Evolutionary conservation across 345 rosid species (phyloP).

Genomic region (Eucalyptus coolabah): DNA sequence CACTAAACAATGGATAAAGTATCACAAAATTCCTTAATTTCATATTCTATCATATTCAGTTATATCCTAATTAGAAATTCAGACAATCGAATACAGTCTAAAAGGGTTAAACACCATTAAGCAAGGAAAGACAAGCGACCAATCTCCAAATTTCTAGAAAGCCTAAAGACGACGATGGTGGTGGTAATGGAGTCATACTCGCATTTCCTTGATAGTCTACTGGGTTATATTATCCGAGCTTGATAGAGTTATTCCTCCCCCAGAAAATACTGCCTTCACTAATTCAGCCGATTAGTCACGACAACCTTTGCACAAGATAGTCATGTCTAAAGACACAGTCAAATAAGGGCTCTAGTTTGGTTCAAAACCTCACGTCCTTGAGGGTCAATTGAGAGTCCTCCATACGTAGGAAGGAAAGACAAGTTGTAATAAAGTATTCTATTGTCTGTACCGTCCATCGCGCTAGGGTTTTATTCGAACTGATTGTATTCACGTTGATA

Average conservation of each 20-base stretch:
- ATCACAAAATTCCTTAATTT: too few relatives aligned
- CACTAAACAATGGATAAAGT: neutral
- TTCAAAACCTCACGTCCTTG: neutral
- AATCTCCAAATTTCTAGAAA: neutral
- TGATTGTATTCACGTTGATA: neutral
- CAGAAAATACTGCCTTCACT: neutral
- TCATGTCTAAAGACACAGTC: neutral
- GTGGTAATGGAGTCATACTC: neutral
- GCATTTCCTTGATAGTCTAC: neutral
- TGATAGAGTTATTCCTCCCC: neutral
- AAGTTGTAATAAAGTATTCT: neutral
- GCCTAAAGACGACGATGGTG: neutral
- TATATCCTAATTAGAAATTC: neutral
- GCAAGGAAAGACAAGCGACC: neutral
- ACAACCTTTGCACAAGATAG: neutral
- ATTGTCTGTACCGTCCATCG: neutral
- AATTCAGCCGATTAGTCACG: neutral
- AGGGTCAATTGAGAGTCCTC: neutral
- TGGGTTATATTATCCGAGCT: neutral
- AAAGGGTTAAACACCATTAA: neutral
- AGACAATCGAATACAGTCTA: accelerated
- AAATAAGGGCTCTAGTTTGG: neutral
- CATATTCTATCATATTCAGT: too few relatives aligned
- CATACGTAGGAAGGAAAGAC: neutral
- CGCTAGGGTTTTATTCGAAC: neutral